Evolutionary conservation across 257 asterid genomes (phyloP).

Genomic region (Rehmannia glutinosa): DNA sequence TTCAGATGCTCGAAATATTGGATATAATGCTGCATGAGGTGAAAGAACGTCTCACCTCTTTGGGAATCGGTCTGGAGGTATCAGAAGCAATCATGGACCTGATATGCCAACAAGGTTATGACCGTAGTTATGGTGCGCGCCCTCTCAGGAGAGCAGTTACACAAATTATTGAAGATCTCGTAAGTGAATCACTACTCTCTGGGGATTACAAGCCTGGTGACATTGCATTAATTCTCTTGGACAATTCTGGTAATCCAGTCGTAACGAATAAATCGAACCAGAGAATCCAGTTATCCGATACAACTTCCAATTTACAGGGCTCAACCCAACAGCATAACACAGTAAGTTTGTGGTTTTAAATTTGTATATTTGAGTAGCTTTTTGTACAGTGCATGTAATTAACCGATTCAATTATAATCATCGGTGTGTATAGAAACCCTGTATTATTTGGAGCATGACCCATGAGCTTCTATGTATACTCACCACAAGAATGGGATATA

Average conservation of each 20-base stretch:
- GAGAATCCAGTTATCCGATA: constrained; percentile 43
- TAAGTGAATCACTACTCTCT: constrained; percentile 83
- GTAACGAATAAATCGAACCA: constrained; percentile 48
- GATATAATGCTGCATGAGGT: constrained; percentile 82
- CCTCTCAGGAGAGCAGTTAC: constrained; percentile 93
- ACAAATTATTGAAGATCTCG: constrained; percentile 60
- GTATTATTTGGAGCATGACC: constrained; percentile 25
- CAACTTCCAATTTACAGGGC: constrained; percentile 25
- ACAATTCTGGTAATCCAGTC: constrained; percentile 69
- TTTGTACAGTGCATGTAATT: constrained; percentile 29
- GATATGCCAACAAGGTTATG: constrained; percentile 84
- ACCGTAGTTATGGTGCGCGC: constrained; percentile 90
- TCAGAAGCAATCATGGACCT: constrained; percentile 70
- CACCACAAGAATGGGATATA: too few species aligned
- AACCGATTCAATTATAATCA: constrained; percentile 13
- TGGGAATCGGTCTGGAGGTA: constrained; percentile 77
- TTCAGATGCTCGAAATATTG: constrained; percentile 85
- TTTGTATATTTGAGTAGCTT: constrained; percentile 1
- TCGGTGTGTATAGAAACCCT: constrained; percentile 11
- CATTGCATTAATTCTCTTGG: constrained; percentile 62
- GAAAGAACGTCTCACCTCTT: constrained; percentile 56
- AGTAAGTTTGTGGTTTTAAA: background rate
- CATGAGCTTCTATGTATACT: too few species aligned
- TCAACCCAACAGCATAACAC: background rate
- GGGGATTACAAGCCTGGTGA: constrained; percentile 69